Evolutionary conservation across 306 rosid genomes (phyloP).

Genomic region (Fagus sylvatica): DNA sequence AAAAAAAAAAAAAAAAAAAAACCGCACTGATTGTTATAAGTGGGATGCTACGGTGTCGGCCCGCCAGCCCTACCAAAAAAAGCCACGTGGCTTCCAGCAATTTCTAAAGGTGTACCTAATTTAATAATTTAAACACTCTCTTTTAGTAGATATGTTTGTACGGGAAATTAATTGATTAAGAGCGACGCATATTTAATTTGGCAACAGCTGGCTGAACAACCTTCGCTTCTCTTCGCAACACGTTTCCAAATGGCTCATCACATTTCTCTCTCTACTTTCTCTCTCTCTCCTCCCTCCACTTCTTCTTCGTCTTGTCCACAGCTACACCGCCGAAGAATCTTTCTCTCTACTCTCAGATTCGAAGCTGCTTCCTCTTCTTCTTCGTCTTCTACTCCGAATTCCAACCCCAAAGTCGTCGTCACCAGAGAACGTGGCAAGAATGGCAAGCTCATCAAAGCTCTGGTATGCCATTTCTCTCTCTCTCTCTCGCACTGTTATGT

Average conservation of each 20-base stretch:
- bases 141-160: background rate
- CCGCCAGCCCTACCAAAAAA: too few species aligned
- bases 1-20: too few species aligned
- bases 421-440: conserved; percentile 99
- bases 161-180: background rate
- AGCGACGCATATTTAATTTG: conserved; percentile 8
- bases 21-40: too few species aligned
- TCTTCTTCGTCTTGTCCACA: conserved; percentile 32
- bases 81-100: conserved; percentile 16
- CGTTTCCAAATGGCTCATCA: conserved; percentile 69
- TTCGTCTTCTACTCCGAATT: conserved; percentile 30
- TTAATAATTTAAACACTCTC: background rate
- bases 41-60: too few species aligned
- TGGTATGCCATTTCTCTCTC: conserved; percentile 44
- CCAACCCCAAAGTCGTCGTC: conserved; percentile 65
- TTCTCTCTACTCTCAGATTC: conserved; percentile 27
- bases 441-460: conserved; percentile 75
- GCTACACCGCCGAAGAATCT: conserved; percentile 48
- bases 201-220: conserved; percentile 38
- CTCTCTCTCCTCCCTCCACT: conserved; percentile 32
- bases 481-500: background rate
- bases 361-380: conserved; percentile 34
- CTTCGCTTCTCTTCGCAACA: conserved; percentile 45
- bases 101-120: conserved; percentile 2
- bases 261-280: conserved; percentile 32